phyloP scores from a whole-genome alignment of 176 grass and related monocot genomes.

The Elaeis guineensis region DNA sequence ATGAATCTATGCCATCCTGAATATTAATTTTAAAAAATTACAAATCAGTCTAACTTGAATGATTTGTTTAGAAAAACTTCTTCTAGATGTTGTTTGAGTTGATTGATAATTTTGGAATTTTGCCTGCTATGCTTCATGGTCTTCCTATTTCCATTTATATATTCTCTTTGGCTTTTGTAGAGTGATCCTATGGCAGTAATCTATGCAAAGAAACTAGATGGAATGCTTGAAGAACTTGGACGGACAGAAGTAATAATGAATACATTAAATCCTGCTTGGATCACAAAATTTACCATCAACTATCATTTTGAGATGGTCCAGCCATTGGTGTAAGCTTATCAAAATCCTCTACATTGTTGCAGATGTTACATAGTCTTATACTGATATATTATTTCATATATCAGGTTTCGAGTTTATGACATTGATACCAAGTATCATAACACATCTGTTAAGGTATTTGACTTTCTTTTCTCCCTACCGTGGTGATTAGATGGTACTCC shows the following conservation, averaged over 20 bases:
- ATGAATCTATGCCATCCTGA: too few species aligned
- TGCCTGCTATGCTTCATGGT: neutral
- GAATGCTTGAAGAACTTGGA: slow-evolving; percentile 83
- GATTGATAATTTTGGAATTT: neutral
- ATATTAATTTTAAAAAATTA: too few species aligned
- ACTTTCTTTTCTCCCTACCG: neutral
- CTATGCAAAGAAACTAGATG: slow-evolving; percentile 44
- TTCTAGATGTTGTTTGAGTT: neutral
- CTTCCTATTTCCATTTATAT: neutral
- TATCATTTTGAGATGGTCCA: slow-evolving; percentile 96
- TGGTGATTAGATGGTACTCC: too few species aligned
- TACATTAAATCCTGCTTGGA: slow-evolving; percentile 72
- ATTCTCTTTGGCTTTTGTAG: slow-evolving; percentile 34
- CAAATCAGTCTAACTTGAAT: too few species aligned
- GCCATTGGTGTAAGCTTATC: slow-evolving; percentile 62
- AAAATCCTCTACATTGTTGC: neutral
- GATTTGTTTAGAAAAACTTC: too few species aligned
- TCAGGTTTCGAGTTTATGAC: slow-evolving; percentile 77
- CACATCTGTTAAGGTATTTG: slow-evolving; percentile 70
- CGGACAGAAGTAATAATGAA: slow-evolving; percentile 90
- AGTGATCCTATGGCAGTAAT: slow-evolving; percentile 90
- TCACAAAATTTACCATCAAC: slow-evolving; percentile 73
- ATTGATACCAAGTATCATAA: slow-evolving; percentile 85
- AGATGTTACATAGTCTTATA: slow-evolving; percentile 11
- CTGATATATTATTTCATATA: slow-evolving; percentile 11